Percentiles rank a stretch among this genome's conserved stretches.
These are phyloP conservation scores for Mycena galericulata DNA, from an alignment of 768 basidiomycete species.

Conservation along the genomic window DNA sequence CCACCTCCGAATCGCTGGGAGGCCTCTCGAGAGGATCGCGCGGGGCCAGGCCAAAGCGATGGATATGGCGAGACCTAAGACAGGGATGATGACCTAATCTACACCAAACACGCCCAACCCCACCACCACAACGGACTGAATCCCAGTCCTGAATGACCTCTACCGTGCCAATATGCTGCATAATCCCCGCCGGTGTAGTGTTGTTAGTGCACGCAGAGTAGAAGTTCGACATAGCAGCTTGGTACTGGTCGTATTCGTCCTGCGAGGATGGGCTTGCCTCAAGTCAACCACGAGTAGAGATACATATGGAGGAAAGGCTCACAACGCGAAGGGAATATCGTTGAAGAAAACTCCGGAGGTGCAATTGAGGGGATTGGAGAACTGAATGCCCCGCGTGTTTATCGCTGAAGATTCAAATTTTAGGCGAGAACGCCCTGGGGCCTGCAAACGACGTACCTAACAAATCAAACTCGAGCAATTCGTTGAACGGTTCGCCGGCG, in stretches of 20 bases:
- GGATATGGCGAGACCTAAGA: too few species aligned
- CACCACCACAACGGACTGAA: conserved; percentile 19
- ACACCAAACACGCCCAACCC: neutral
- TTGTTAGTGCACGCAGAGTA: neutral
- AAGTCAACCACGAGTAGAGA: neutral
- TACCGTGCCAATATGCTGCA: conserved; percentile 14
- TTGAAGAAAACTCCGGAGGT: conserved; percentile 24
- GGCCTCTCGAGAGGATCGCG: too few species aligned
- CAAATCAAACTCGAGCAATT: conserved; percentile 3
- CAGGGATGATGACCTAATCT: too few species aligned
- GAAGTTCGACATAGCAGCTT: conserved; percentile 25
- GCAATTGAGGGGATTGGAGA: conserved; percentile 8
- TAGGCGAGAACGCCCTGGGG: neutral
- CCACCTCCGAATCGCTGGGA: too few species aligned
- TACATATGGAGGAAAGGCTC: neutral
- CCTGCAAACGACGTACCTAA: neutral
- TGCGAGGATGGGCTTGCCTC: conserved; percentile 9
- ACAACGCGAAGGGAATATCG: conserved; percentile 8
- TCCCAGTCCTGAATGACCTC: conserved; percentile 34
- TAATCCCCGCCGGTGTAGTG: conserved; percentile 28
- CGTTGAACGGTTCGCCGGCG: neutral
- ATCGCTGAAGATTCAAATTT: conserved; percentile 1
- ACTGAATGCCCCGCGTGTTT: conserved; percentile 1
- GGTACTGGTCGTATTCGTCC: conserved; percentile 28
- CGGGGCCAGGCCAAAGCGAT: too few species aligned